Evolutionary conservation across 2,329 filamentous ascomycete species (phyloP).

Genomic region (Rhinocladiella mackenziei): DNA sequence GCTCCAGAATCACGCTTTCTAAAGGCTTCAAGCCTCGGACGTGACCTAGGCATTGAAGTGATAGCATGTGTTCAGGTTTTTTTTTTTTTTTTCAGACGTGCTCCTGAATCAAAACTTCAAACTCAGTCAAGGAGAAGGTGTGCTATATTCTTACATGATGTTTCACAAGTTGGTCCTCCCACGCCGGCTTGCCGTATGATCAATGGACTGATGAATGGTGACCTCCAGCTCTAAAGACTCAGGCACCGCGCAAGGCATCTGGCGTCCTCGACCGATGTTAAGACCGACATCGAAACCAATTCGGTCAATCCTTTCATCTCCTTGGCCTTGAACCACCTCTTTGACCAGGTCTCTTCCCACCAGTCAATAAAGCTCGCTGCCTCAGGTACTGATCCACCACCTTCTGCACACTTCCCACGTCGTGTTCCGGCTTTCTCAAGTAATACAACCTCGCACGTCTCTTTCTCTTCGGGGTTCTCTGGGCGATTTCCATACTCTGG

Average conservation of each 20-base stretch:
- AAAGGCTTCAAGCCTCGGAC: no score
- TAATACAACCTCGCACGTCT: slow-evolving; percentile 85
- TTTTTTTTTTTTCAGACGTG: no score
- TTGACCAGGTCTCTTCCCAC: slow-evolving; percentile 22
- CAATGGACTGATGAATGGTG: no score
- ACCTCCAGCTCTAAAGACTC: no score
- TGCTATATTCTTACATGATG: neutral
- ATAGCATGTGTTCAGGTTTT: no score
- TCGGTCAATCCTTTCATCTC: slow-evolving; percentile 19
- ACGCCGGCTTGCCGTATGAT: no score
- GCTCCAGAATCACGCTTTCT: no score
- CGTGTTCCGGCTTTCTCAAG: slow-evolving; percentile 79
- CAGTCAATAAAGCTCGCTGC: slow-evolving; percentile 47
- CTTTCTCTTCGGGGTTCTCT: slow-evolving; percentile 77
- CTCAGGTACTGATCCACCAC: slow-evolving; percentile 65
- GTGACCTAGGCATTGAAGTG: no score
- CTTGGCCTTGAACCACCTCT: slow-evolving; percentile 9
- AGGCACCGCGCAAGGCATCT: no score
- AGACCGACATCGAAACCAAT: neutral
- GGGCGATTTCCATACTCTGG: slow-evolving; percentile 87
- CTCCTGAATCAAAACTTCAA: neutral
- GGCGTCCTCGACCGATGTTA: no score
- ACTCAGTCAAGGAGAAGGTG: neutral
- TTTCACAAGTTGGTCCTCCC: no score
- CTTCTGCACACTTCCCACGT: slow-evolving; percentile 79